Evolutionary conservation across 1,139 yeast species (phyloP), one percentile per base, ranked within the genome.

Genomic region (Komagataea norvegica): DNA sequence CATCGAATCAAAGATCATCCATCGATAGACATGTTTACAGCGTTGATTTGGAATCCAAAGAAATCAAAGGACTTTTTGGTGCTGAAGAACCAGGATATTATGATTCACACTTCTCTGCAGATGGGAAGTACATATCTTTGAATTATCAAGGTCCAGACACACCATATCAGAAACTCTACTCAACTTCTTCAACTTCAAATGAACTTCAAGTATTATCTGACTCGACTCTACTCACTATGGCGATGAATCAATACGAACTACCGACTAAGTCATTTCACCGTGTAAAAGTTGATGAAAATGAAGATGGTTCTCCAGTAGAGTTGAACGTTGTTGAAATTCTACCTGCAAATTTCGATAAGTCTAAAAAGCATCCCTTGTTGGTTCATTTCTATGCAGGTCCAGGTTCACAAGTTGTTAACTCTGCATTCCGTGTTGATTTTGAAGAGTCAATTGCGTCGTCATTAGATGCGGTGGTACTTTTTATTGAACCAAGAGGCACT

Each of bases 301-400:
- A 44, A 1, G 55, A 52, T 20, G 55, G 54, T 1, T 31, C 44
- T 3, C 67, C 65, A 18, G 68, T 78, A 5, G 54, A 59, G n/a
- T 66, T 85, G 25, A 81, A 85, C 55, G 75, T 80, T 38, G 62
- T 82, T 34, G 96, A 89, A 57, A 79, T 83, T 5, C 65, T 77
- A 26, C 98, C 98, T 1, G 74, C 78, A 1, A 67, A 71, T 42
- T 84, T 88, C 54, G 68, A 81, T 48, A 41, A 47, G 23, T 46
- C 49, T 29, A 65, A 62, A 41, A 76, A 80, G 54, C 80, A 89
- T 56, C 96, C 97, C 0, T 59, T 91, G 4, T 61, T 91, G 40
- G 95, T 89, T 19, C 79, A 78, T 49, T 86, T 80, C 5, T 91
- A 91, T 57, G 97, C 95, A 4, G 98, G 97, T 0, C 99, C 99